Evolutionary conservation across 805 yeast genomes (phyloP).

Genomic region (Saturnispora mendoncae): DNA sequence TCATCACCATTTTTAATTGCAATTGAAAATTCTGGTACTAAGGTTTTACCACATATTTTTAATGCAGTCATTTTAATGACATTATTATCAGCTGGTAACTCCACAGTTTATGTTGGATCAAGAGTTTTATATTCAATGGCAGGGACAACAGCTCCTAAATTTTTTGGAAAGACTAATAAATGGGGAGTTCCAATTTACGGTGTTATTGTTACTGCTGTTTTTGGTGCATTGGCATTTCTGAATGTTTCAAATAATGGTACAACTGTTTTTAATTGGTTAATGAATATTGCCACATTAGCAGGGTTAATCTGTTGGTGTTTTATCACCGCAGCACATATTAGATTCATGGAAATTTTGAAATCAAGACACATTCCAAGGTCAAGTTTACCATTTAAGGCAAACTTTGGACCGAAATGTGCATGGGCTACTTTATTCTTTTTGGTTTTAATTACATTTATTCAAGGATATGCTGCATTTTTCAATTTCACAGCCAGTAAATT

Average conservation of each 20-base stretch:
- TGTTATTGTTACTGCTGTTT: slow-evolving; percentile 39
- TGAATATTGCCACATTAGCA: slow-evolving; percentile 53
- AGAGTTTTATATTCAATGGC: slow-evolving; percentile 56
- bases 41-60: slow-evolving; percentile 55
- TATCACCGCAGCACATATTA: slow-evolving; percentile 48
- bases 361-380: slow-evolving; percentile 59
- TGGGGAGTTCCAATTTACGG: slow-evolving; percentile 53
- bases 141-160: slow-evolving; percentile 49
- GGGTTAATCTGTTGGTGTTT: slow-evolving; percentile 56
- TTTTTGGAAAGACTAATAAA: slow-evolving; percentile 46
- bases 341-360: slow-evolving; percentile 37
- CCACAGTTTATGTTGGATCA: slow-evolving; percentile 63
- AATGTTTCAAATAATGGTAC: slow-evolving; percentile 52
- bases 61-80: slow-evolving; percentile 61
- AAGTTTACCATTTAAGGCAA: slow-evolving; percentile 65
- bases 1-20: slow-evolving; percentile 69
- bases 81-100: slow-evolving; percentile 70
- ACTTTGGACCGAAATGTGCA: slow-evolving; percentile 58
- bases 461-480: slow-evolving; percentile 63
- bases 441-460: slow-evolving; percentile 51
- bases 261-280: slow-evolving; percentile 54
- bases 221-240: slow-evolving; percentile 52
- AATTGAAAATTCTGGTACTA: slow-evolving; percentile 57
- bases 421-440: slow-evolving; percentile 52
- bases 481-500: slow-evolving; percentile 45